Percentiles rank a stretch among this genome's conserved stretches.
phyloP scores from a whole-genome alignment of 305 asterid genomes.

The Solanum hybrid region DNA sequence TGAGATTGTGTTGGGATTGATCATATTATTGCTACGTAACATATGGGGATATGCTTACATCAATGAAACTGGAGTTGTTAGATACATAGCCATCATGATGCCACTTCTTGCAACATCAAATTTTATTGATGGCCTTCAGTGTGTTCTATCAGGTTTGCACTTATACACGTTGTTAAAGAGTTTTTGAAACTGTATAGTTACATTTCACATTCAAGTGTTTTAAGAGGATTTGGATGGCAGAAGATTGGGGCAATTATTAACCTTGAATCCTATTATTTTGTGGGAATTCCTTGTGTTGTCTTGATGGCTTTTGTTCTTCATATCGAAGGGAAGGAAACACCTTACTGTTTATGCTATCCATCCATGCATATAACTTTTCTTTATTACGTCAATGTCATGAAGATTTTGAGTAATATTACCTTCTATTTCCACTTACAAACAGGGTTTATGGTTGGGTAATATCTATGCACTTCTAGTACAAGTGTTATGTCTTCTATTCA shows the following conservation, averaged over 20 bases:
- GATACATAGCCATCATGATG: conserved; percentile 54
- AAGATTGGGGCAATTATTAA: conserved; percentile 64
- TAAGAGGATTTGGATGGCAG: conserved; percentile 73
- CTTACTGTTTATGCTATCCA: background rate
- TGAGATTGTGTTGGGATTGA: conserved; percentile 36
- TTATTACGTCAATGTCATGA: background rate
- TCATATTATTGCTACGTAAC: conserved; percentile 36
- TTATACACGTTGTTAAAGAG: background rate
- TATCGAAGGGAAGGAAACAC: conserved; percentile 49
- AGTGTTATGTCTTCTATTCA: conserved; percentile 34
- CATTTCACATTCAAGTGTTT: conserved; percentile 29
- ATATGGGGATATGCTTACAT: conserved; percentile 66
- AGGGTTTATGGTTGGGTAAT: conserved; percentile 78
- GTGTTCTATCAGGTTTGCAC: conserved; percentile 59
- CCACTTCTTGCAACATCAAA: conserved; percentile 63
- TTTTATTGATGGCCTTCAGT: conserved; percentile 60
- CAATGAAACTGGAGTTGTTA: conserved; percentile 47
- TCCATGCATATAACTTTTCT: background rate
- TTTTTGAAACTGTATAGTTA: background rate
- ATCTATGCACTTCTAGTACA: conserved; percentile 57
- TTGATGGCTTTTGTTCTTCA: conserved; percentile 53
- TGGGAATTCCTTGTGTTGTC: conserved; percentile 59
- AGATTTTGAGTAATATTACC: background rate
- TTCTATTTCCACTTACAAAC: background rate
- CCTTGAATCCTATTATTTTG: conserved; percentile 74